Percentiles rank a stretch among this genome's conserved stretches.
phyloP scores from a whole-genome alignment of 805 yeast species.

The Kazachstania taianensis region DNA sequence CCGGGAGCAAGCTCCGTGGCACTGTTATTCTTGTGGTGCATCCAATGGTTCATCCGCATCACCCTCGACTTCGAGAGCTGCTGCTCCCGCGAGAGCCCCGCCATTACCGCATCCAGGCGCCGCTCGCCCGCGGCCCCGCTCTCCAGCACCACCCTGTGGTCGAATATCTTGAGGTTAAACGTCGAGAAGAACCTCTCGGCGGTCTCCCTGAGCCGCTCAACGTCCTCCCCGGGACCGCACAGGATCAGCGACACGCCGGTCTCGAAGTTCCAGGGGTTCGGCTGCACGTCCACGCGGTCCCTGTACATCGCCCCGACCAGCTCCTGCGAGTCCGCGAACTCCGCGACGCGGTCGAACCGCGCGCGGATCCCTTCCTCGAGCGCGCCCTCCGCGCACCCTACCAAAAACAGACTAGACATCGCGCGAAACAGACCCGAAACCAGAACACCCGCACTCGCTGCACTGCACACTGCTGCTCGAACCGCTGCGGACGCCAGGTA shows the following conservation, averaged over 20 bases:
- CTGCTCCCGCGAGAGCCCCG: neutral
- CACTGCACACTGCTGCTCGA: too few relatives aligned
- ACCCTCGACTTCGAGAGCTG: slow-evolving; percentile 11
- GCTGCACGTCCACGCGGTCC: slow-evolving; percentile 14
- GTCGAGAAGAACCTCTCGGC: slow-evolving; percentile 19
- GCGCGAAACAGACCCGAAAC: too few relatives aligned
- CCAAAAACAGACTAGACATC: slow-evolving; percentile 14
- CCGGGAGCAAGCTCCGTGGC: neutral
- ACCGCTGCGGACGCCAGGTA: too few relatives aligned
- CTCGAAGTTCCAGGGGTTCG: slow-evolving; percentile 16
- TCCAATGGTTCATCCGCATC: slow-evolving; percentile 25
- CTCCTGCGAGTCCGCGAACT: neutral
- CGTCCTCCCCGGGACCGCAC: slow-evolving; percentile 5
- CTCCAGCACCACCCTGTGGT: neutral
- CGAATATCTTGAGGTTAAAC: slow-evolving; percentile 12
- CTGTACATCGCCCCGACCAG: slow-evolving; percentile 14
- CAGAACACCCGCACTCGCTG: too few relatives aligned
- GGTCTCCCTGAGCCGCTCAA: slow-evolving; percentile 11
- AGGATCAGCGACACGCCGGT: slow-evolving; percentile 19
- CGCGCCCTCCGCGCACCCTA: neutral
- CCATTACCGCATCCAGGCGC: neutral
- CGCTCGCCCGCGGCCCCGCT: slow-evolving; percentile 6
- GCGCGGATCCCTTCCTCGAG: neutral
- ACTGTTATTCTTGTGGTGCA: slow-evolving; percentile 13
- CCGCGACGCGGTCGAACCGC: slow-evolving; percentile 2